These are phyloP conservation scores for Suhomyces emberorum DNA, from an alignment of 805 yeast genomes.

Conservation along the genomic window DNA sequence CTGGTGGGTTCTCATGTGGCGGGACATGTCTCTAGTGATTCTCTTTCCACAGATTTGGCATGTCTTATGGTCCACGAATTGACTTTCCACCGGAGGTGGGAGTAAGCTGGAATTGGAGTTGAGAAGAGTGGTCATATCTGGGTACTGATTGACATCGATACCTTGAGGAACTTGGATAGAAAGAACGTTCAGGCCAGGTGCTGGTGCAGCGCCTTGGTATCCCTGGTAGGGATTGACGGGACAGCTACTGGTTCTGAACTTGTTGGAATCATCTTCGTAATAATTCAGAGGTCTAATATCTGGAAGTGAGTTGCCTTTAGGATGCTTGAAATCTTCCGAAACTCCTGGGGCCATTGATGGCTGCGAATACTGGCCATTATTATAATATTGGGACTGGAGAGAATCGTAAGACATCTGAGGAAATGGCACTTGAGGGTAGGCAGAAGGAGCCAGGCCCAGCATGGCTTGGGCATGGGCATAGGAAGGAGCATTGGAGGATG, in stretches of 20 bases:
- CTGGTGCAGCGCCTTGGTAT: neutral
- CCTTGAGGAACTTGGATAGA: constrained; percentile 12
- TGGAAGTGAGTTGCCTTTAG: constrained; percentile 1
- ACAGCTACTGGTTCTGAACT: constrained; percentile 5
- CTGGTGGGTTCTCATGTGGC: constrained; percentile 64
- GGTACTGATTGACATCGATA: constrained; percentile 23
- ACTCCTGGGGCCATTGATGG: neutral
- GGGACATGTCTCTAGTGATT: constrained; percentile 57
- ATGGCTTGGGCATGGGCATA: too few relatives aligned
- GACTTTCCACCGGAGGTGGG: constrained; percentile 35
- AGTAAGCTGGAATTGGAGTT: constrained; percentile 31
- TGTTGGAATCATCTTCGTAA: neutral
- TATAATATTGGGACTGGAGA: neutral
- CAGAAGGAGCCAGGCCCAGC: neutral
- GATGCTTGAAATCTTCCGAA: constrained; percentile 1
- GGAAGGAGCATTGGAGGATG: neutral
- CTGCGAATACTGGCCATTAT: constrained; percentile 1
- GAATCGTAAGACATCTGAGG: neutral
- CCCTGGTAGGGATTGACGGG: constrained; percentile 3
- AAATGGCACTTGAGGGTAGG: neutral
- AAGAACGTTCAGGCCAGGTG: neutral
- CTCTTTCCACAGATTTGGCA: constrained; percentile 54
- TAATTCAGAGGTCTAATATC: neutral
- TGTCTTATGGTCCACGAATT: constrained; percentile 35
- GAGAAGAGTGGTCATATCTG: constrained; percentile 38